Evolutionary conservation across 176 grass and related monocot species (phyloP).

Genomic region (Sorghum bicolor): DNA sequence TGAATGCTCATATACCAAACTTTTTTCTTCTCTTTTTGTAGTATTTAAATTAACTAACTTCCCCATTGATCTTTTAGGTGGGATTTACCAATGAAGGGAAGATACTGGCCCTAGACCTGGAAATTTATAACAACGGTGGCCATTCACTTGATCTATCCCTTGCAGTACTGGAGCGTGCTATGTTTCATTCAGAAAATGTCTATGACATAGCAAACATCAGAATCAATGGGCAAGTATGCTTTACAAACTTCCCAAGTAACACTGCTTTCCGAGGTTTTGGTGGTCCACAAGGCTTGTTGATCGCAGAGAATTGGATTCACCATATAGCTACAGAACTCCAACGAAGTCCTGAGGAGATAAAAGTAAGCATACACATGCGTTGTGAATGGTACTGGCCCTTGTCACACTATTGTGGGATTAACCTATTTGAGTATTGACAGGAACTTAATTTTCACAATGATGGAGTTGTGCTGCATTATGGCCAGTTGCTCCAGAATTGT

Average conservation of each 20-base stretch:
- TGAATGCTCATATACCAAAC: neutral
- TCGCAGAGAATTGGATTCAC: constrained; percentile 94
- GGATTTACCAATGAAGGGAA: constrained; percentile 89
- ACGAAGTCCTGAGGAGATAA: constrained; percentile 78
- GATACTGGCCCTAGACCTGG: constrained; percentile 74
- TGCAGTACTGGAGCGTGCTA: constrained; percentile 77
- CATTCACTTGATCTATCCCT: constrained; percentile 79
- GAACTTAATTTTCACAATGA: constrained; percentile 90
- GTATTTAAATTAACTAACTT: neutral
- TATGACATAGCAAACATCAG: constrained; percentile 80
- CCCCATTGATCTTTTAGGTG: constrained; percentile 48
- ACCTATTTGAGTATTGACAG: constrained; percentile 40
- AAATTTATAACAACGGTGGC: constrained; percentile 86
- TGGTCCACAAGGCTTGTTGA: constrained; percentile 90
- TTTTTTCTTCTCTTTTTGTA: neutral
- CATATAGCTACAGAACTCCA: constrained; percentile 73
- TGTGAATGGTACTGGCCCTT: constrained; percentile 20
- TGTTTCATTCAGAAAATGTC: constrained; percentile 85
- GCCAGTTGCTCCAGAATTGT: constrained; percentile 71
- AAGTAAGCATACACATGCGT: constrained; percentile 38
- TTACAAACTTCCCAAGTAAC: constrained; percentile 96
- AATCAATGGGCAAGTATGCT: constrained; percentile 74
- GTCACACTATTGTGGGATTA: neutral
- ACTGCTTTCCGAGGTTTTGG: constrained; percentile 98
- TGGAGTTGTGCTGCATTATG: constrained; percentile 73